phyloP scores from a whole-genome alignment of 2,329 filamentous ascomycete genomes.

The Pestalotiopsis sp. region DNA sequence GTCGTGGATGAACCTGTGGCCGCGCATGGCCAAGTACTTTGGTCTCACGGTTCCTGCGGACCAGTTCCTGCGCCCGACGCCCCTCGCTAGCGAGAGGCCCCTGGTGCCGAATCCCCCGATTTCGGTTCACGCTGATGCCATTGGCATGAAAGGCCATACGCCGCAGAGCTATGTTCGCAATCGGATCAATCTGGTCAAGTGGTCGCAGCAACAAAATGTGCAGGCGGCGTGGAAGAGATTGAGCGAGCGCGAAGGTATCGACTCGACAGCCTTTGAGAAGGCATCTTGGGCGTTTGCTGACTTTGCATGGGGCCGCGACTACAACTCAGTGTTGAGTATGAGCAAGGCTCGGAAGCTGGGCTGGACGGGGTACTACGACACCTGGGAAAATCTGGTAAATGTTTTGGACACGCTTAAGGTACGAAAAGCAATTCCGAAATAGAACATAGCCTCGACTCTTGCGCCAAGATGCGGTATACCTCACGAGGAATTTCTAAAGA shows the following conservation, averaged over 20 bases:
- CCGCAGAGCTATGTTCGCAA: background rate
- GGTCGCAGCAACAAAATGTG: background rate
- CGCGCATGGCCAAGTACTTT: background rate
- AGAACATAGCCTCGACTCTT: background rate
- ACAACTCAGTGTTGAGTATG: background rate
- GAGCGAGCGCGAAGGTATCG: background rate
- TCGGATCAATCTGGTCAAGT: background rate
- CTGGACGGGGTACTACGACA: background rate
- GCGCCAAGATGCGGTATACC: too few relatives aligned
- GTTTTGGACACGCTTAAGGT: background rate
- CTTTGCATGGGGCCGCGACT: background rate
- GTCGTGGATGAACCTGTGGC: background rate
- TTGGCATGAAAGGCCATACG: background rate
- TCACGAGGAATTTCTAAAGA: too few relatives aligned
- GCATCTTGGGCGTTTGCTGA: background rate
- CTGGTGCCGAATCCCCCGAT: background rate
- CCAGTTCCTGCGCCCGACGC: background rate
- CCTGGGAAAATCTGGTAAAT: background rate
- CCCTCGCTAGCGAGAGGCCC: background rate
- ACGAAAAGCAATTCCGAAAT: background rate
- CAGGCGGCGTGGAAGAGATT: background rate
- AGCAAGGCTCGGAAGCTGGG: background rate
- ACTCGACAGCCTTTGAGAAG: background rate
- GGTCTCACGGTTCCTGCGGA: background rate
- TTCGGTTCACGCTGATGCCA: background rate